A percentile compares a stretch with the other conserved stretches of the same genome.
These are phyloP conservation scores for Colletotrichum scovillei DNA, from an alignment of 2,329 filamentous ascomycete species.

Conservation along the genomic window DNA sequence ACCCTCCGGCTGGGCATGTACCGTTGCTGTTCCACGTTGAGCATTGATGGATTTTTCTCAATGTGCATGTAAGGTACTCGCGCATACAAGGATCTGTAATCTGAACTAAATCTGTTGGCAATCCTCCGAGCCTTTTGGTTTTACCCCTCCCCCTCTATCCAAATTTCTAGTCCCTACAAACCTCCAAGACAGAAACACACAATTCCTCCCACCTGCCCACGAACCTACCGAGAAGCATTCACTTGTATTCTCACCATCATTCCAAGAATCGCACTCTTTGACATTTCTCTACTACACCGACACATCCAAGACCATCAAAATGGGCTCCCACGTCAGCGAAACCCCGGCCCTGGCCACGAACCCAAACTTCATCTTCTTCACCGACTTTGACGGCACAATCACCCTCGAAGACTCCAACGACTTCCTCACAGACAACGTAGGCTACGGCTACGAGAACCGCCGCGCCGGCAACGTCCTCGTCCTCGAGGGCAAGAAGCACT, in stretches of 20 bases:
- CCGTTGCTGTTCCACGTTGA: neutral
- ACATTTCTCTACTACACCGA: neutral
- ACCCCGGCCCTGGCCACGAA: conserved; percentile 72
- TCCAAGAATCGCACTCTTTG: neutral
- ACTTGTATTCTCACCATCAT: neutral
- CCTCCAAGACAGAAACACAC: neutral
- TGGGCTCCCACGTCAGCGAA: conserved; percentile 54
- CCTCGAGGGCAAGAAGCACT: conserved; percentile 75
- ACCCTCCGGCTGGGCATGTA: neutral
- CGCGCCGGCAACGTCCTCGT: conserved; percentile 80
- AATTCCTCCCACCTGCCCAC: neutral
- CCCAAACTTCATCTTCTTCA: conserved; percentile 97
- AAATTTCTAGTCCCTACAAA: neutral
- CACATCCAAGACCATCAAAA: conserved; percentile 41
- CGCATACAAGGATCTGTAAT: neutral
- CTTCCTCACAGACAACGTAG: conserved; percentile 89
- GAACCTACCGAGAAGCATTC: neutral
- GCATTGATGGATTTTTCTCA: neutral
- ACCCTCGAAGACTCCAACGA: conserved; percentile 77
- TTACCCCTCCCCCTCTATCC: conserved; percentile 26
- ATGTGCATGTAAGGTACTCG: neutral
- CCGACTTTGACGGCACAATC: conserved; percentile 97
- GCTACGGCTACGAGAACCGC: conserved; percentile 80
- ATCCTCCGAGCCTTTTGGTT: neutral
- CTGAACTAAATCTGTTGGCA: neutral